phyloP scores from a whole-genome alignment of 345 rosid species.

The Orychophragmus violaceus region DNA sequence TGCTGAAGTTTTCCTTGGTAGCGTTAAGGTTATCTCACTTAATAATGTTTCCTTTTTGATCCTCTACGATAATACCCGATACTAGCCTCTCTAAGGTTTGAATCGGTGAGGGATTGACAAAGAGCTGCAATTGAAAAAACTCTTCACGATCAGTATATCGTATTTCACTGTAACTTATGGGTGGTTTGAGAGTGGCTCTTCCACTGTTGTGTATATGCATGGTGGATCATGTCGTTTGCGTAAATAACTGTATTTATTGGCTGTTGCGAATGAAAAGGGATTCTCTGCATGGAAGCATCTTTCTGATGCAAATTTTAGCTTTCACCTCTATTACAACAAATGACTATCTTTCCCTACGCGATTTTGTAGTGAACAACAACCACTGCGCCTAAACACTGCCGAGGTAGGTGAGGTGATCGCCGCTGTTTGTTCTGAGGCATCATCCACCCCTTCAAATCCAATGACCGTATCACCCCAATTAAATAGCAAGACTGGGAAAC shows the following conservation, averaged over 20 bases:
- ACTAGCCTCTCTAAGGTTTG: neutral
- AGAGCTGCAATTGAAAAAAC: slow-evolving; percentile 1
- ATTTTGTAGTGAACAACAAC: slow-evolving; percentile 87
- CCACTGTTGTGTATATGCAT: slow-evolving; percentile 2
- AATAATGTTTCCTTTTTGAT: slow-evolving; percentile 6
- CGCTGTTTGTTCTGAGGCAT: slow-evolving; percentile 86
- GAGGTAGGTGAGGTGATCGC: slow-evolving; percentile 95
- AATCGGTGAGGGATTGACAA: neutral
- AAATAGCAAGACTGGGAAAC: slow-evolving; percentile 72
- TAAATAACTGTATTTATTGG: slow-evolving; percentile 2
- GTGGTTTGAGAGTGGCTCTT: slow-evolving; percentile 7
- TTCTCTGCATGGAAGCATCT: slow-evolving; percentile 4
- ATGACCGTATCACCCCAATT: slow-evolving; percentile 71
- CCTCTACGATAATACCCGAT: slow-evolving; percentile 4
- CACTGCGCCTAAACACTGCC: slow-evolving; percentile 69
- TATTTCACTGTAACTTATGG: slow-evolving; percentile 5
- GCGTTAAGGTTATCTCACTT: neutral
- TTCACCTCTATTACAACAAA: slow-evolving; percentile 2
- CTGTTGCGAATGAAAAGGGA: slow-evolving; percentile 3
- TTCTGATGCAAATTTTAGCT: slow-evolving; percentile 10
- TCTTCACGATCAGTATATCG: neutral
- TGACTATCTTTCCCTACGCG: slow-evolving; percentile 19
- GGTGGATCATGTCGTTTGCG: neutral
- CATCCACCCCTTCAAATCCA: slow-evolving; percentile 47
- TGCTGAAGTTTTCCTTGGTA: neutral